Conservation (phyloP, 2,329 filamentous ascomycete genomes). For the Colletotrichum sp. region DNA sequence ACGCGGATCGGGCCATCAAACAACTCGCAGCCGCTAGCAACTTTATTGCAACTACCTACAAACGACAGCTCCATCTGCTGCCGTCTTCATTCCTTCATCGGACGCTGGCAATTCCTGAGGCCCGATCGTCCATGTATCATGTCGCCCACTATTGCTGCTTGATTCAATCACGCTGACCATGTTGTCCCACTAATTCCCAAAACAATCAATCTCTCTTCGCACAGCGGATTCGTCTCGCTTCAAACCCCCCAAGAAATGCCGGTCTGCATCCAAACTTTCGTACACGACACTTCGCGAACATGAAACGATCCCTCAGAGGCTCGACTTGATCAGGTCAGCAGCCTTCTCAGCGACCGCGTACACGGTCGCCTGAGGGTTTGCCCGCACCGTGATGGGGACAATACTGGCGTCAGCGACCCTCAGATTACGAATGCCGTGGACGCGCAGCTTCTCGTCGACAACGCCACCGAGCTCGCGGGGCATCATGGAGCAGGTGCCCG, state of each 20-base stretch:
- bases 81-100: not conserved
- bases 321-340: slow-evolving; percentile 24
- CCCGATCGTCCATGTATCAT: not conserved
- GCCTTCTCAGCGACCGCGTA: slow-evolving; percentile 40
- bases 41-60: not conserved
- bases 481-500: slow-evolving; percentile 55
- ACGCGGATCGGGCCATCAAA: not conserved
- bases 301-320: not conserved
- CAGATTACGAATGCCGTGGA: slow-evolving; percentile 49
- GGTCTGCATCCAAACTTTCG: not conserved
- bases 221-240: not conserved
- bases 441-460: slow-evolving; percentile 46
- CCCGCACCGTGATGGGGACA: slow-evolving; percentile 32
- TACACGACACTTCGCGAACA: not conserved
- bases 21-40: not conserved
- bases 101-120: not conserved
- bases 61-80: not conserved
- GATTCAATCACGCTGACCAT: not conserved
- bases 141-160: not conserved
- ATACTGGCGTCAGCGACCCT: slow-evolving; percentile 50
- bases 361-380: slow-evolving; percentile 37
- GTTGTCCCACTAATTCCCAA: not conserved
- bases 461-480: slow-evolving; percentile 57
- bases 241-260: not conserved
- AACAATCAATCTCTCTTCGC: not conserved